Conservation (phyloP, 331 rosid genomes). For the Dryas integrifolia region DNA sequence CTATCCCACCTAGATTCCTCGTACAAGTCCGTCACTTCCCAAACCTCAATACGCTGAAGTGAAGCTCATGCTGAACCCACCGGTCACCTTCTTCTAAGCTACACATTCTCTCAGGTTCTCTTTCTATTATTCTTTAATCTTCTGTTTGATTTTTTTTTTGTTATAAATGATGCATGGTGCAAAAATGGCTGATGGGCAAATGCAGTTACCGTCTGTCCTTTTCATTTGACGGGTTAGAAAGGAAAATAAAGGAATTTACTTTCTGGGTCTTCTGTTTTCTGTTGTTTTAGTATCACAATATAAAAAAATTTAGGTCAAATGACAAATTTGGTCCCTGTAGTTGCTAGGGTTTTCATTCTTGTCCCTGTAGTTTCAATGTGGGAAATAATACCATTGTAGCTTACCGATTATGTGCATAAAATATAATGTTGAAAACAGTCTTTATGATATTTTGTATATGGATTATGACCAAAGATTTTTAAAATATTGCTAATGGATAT, state of each 20-base stretch:
- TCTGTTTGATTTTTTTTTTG: neutral
- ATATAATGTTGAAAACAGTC: neutral
- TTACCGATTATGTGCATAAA: neutral
- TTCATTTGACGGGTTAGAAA: neutral
- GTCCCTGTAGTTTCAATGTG: neutral
- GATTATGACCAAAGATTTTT: neutral
- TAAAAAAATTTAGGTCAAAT: neutral
- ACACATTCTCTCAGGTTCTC: conserved; percentile 13
- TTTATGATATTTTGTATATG: neutral
- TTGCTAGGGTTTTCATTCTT: too few relatives aligned
- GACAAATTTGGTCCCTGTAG: too few relatives aligned
- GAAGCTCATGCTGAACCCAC: neutral
- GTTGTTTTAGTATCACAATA: neutral
- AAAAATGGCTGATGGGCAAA: neutral
- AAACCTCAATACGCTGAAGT: neutral
- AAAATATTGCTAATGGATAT: neutral
- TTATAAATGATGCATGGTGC: conserved; percentile 7
- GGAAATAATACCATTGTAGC: too few relatives aligned
- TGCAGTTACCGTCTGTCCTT: neutral
- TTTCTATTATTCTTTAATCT: neutral
- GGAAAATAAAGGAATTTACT: too few relatives aligned
- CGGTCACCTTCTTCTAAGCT: neutral
- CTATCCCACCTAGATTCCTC: too few relatives aligned
- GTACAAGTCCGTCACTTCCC: neutral
- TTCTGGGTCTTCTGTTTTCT: neutral